Evolutionary conservation across 2,329 filamentous ascomycete genomes (phyloP).

Genomic region (Cadophora luteo-olivacea): DNA sequence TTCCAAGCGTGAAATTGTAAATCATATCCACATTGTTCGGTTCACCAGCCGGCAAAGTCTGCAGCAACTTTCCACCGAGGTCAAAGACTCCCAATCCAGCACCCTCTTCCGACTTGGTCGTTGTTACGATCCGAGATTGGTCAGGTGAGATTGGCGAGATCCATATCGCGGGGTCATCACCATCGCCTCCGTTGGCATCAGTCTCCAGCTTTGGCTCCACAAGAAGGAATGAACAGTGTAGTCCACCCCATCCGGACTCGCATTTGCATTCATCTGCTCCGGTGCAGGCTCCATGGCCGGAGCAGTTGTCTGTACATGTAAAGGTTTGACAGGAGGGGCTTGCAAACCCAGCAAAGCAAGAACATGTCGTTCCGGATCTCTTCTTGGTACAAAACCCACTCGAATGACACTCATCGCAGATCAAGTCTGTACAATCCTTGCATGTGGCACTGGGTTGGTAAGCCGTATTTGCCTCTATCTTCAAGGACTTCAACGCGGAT

Average conservation of each 20-base stretch:
- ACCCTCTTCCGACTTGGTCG: conserved; percentile 6
- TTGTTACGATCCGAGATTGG: not conserved
- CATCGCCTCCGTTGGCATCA: conserved; percentile 11
- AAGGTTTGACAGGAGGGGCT: not conserved
- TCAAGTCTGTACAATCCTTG: not conserved
- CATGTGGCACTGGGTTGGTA: not conserved
- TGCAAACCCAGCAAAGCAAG: conserved; percentile 10
- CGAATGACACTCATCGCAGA: not conserved
- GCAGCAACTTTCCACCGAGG: conserved; percentile 8
- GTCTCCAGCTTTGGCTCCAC: conserved; percentile 11
- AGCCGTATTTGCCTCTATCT: conserved; percentile 5
- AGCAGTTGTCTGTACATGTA: conserved; percentile 4
- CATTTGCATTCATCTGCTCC: conserved; percentile 13
- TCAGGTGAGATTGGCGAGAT: conserved; percentile 13
- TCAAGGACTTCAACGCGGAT: not conserved
- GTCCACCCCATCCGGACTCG: conserved; percentile 14
- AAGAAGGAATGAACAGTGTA: conserved; percentile 9
- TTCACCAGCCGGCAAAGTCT: conserved; percentile 8
- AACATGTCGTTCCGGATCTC: conserved; percentile 15
- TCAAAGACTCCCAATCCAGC: conserved; percentile 12
- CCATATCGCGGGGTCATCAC: conserved; percentile 16
- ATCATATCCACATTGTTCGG: conserved; percentile 18
- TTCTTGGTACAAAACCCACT: conserved; percentile 6
- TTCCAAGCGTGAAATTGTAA: conserved; percentile 15
- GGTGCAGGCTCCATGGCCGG: not conserved